phyloP scores from a whole-genome alignment of 2,329 filamentous ascomycete species.

The Sporothrix sp. region DNA sequence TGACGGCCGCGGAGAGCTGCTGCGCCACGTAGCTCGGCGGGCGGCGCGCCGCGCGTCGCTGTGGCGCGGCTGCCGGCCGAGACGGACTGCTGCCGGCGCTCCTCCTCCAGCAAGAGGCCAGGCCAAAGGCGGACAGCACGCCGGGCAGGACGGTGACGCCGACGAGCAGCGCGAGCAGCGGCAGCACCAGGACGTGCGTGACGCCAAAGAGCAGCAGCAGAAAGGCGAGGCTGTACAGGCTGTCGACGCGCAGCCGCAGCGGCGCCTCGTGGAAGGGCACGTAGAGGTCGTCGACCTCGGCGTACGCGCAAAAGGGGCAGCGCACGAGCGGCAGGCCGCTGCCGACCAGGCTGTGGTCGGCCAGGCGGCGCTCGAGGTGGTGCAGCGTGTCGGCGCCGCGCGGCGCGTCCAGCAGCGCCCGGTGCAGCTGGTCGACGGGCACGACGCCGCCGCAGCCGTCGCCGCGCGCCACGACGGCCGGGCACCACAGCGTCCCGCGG shows the following conservation, averaged over 20 bases:
- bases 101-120: neutral
- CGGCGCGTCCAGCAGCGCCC: constrained; percentile 60
- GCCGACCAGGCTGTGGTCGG: constrained; percentile 64
- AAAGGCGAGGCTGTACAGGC: constrained; percentile 38
- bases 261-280: constrained; percentile 44
- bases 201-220: constrained; percentile 43
- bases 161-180: constrained; percentile 33
- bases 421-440: constrained; percentile 56
- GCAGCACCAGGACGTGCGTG: constrained; percentile 46
- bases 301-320: constrained; percentile 87
- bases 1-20: constrained; percentile 50
- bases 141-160: constrained; percentile 31
- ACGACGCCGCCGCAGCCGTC: constrained; percentile 67
- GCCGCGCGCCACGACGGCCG: constrained; percentile 54
- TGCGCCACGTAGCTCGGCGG: constrained; percentile 24
- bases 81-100: neutral
- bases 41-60: neutral
- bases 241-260: constrained; percentile 47
- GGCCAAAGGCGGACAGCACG: constrained; percentile 31
- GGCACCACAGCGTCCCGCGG: constrained; percentile 67
- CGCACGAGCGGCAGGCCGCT: constrained; percentile 66
- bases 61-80: neutral
- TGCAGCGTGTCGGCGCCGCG: constrained; percentile 61
- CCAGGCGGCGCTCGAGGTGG: constrained; percentile 70
- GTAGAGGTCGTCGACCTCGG: constrained; percentile 74